Conservation (phyloP, 768 basidiomycete genomes). For the Mycena indigotica region DNA sequence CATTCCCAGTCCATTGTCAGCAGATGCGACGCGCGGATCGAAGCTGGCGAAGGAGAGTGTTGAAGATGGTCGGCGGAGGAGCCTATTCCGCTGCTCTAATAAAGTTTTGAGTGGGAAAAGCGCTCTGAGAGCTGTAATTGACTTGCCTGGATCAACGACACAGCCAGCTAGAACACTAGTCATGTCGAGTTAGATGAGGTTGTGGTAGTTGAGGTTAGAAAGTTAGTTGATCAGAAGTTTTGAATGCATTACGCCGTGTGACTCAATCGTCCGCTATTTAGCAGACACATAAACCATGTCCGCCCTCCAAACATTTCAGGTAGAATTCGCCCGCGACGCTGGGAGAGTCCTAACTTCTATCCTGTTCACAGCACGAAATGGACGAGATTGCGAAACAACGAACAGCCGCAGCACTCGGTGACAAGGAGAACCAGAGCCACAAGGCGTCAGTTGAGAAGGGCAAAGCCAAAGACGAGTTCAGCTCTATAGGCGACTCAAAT, state of each 20-base stretch:
- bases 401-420: conserved; percentile 26
- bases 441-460: conserved; percentile 36
- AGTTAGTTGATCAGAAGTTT: too few species aligned
- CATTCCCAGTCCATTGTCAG: conserved; percentile 35
- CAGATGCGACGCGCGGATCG: conserved; percentile 66
- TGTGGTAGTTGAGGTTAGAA: conserved; percentile 6
- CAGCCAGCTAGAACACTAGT: conserved; percentile 35
- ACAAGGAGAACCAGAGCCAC: too few species aligned
- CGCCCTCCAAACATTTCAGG: conserved; percentile 53
- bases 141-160: conserved; percentile 41
- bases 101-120: too few species aligned
- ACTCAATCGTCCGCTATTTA: conserved; percentile 26
- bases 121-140: too few species aligned
- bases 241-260: conserved; percentile 14
- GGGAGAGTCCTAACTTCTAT: too few species aligned
- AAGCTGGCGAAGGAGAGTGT: conserved; percentile 75
- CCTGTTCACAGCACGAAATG: conserved; percentile 61
- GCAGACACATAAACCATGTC: conserved; percentile 45
- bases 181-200: conserved; percentile 4
- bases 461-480: conserved; percentile 40
- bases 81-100: conserved; percentile 56
- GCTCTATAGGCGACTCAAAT: conserved; percentile 18
- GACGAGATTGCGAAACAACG: conserved; percentile 67
- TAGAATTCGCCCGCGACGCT: too few species aligned
- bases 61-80: conserved; percentile 62